These are phyloP conservation scores for Phytophthora kernoviae DNA, from an alignment of 352 stramenopile genomes.

Conservation along the genomic window DNA sequence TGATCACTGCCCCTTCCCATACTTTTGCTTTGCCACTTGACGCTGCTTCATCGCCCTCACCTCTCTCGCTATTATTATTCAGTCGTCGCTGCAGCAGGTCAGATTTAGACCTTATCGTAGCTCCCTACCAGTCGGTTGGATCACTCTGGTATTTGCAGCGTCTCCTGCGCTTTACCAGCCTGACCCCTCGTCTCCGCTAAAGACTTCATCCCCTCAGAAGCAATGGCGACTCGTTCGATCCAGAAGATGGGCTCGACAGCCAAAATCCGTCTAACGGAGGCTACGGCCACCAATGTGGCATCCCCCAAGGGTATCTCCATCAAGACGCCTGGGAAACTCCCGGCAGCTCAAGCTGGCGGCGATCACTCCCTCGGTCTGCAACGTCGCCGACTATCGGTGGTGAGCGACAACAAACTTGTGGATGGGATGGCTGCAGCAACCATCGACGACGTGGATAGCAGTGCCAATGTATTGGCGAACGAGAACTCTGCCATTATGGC, in stretches of 20 bases:
- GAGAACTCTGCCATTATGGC: slow-evolving; percentile 59
- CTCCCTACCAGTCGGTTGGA: too few relatives aligned
- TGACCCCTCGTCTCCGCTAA: neutral
- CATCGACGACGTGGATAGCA: slow-evolving; percentile 65
- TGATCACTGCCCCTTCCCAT: too few relatives aligned
- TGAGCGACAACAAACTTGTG: slow-evolving; percentile 85
- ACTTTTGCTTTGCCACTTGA: too few relatives aligned
- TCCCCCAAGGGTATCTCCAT: slow-evolving; percentile 82
- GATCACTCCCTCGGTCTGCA: slow-evolving; percentile 71
- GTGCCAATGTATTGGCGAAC: slow-evolving; percentile 47
- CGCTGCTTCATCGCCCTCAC: neutral
- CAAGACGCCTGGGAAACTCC: slow-evolving; percentile 63
- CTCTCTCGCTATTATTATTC: too few relatives aligned
- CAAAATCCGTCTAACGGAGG: slow-evolving; percentile 68
- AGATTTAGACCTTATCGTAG: too few relatives aligned
- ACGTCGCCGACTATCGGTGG: slow-evolving; percentile 68
- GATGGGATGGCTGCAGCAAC: slow-evolving; percentile 73
- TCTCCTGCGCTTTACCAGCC: slow-evolving; percentile 13
- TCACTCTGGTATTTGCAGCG: slow-evolving; percentile 37
- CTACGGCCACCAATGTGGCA: slow-evolving; percentile 67
- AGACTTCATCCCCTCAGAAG: slow-evolving; percentile 2
- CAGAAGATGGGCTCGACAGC: slow-evolving; percentile 55
- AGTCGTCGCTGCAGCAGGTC: too few relatives aligned
- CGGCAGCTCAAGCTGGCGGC: slow-evolving; percentile 31
- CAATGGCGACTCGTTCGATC: slow-evolving; percentile 49